Percentiles rank a stretch among this genome's conserved stretches.
Evolutionary conservation across 257 asterid species (phyloP).

Genomic region (Eucommia ulmoides): DNA sequence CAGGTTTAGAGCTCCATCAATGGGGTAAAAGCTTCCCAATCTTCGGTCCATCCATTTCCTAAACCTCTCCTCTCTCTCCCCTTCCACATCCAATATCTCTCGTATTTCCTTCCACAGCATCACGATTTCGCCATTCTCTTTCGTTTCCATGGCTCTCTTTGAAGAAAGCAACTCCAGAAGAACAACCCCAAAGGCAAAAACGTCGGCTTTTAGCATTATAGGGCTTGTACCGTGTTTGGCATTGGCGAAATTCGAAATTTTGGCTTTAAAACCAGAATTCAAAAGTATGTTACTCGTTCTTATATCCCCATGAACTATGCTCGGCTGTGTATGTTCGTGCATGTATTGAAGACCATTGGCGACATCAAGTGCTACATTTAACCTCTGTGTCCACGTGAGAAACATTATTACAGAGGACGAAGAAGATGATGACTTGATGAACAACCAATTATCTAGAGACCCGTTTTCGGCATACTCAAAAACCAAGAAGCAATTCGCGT

Average conservation of each 20-base stretch:
- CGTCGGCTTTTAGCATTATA: constrained; percentile 43
- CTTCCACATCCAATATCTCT: constrained; percentile 39
- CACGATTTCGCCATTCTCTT: constrained; percentile 32
- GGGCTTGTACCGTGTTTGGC: constrained; percentile 34
- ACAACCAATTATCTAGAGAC: constrained; percentile 54
- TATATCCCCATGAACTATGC: constrained; percentile 51
- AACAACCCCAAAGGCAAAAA: constrained; percentile 59
- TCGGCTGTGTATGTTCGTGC: constrained; percentile 72
- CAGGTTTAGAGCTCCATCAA: constrained; percentile 59
- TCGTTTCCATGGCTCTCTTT: constrained; percentile 41
- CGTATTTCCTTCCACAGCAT: constrained; percentile 50
- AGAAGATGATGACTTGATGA: constrained; percentile 16
- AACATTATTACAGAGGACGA: constrained; percentile 8
- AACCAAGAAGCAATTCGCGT: constrained; percentile 38
- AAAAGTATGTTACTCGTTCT: constrained; percentile 50
- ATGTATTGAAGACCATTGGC: constrained; percentile 79
- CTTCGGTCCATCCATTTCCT: constrained; percentile 62
- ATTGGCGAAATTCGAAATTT: constrained; percentile 50
- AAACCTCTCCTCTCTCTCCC: constrained; percentile 36
- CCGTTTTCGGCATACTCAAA: constrained; percentile 61
- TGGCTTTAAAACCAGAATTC: constrained; percentile 57
- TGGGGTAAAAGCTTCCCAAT: constrained; percentile 23
- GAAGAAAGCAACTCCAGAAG: constrained; percentile 66
- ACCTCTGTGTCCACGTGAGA: constrained; percentile 51
- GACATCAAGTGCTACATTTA: constrained; percentile 50